Evolutionary conservation across 352 stramenopile species (phyloP).

Genomic region (Phytophthora pluvialis): DNA sequence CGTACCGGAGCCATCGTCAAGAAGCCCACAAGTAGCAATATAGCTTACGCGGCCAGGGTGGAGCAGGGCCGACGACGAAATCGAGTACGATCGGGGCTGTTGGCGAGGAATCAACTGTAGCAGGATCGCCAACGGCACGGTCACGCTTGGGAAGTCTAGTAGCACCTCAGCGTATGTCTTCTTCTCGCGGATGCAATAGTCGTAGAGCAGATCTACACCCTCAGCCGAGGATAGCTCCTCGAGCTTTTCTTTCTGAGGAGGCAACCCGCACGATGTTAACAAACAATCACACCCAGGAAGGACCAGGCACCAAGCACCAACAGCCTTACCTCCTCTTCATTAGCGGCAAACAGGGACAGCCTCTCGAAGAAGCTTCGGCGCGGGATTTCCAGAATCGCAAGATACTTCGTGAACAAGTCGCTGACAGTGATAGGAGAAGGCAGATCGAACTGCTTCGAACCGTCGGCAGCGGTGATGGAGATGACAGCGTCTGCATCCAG

Average conservation of each 20-base stretch:
- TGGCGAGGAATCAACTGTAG: conserved; percentile 87
- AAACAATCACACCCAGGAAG: too few species aligned
- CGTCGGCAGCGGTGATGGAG: conserved; percentile 56
- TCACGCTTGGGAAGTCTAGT: conserved; percentile 84
- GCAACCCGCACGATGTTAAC: too few species aligned
- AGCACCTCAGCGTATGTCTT: conserved; percentile 91
- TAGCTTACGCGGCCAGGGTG: conserved; percentile 54
- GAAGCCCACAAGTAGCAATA: not conserved
- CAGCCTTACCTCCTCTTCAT: conserved; percentile 77
- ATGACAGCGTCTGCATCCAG: conserved; percentile 46
- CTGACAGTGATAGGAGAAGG: conserved; percentile 58
- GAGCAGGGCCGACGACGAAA: conserved; percentile 82
- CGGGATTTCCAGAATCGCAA: conserved; percentile 89
- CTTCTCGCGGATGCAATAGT: conserved; percentile 94
- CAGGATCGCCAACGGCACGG: conserved; percentile 70
- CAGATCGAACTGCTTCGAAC: conserved; percentile 52
- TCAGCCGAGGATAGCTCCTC: conserved; percentile 88
- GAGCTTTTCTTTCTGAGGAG: conserved; percentile 93
- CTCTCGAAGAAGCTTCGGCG: conserved; percentile 89
- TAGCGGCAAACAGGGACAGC: conserved; percentile 79
- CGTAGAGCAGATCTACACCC: conserved; percentile 92
- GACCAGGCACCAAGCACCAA: not conserved
- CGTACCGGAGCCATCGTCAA: not conserved
- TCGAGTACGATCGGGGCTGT: conserved; percentile 92
- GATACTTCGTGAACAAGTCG: conserved; percentile 83